Percentiles rank a stretch among this genome's conserved stretches.
These are phyloP conservation scores for Oryza longistaminata DNA, from an alignment of 176 grass and related monocot genomes.

Conservation along the genomic window DNA sequence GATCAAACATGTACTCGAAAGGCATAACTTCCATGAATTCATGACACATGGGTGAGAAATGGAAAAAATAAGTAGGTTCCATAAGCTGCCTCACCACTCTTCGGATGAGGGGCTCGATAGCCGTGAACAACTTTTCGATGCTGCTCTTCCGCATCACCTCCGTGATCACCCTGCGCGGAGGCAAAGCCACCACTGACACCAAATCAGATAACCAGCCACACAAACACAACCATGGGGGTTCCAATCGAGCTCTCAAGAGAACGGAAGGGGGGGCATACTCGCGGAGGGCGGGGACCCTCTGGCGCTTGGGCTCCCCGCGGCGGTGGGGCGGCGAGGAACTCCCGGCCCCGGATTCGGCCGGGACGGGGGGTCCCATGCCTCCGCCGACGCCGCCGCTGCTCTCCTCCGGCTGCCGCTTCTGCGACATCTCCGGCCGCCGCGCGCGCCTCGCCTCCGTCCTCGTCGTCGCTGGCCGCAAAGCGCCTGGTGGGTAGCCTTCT, in stretches of 20 bases:
- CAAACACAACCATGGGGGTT: neutral
- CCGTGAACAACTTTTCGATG: slow-evolving; percentile 49
- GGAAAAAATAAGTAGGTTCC: neutral
- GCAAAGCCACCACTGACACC: neutral
- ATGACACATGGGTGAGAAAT: neutral
- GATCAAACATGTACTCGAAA: neutral
- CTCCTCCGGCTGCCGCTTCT: slow-evolving; percentile 77
- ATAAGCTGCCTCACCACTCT: slow-evolving; percentile 47
- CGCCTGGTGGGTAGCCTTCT: no score
- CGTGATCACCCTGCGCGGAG: slow-evolving; percentile 42
- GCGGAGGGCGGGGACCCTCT: slow-evolving; percentile 54
- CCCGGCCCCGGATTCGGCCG: slow-evolving; percentile 26
- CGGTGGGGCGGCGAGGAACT: slow-evolving; percentile 30
- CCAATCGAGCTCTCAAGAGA: neutral
- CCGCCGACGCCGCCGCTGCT: neutral
- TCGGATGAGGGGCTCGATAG: slow-evolving; percentile 54
- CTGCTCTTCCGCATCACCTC: slow-evolving; percentile 59
- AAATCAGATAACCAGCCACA: neutral
- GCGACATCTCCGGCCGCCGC: slow-evolving; percentile 49
- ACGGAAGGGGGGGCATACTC: slow-evolving; percentile 27
- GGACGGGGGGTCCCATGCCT: neutral
- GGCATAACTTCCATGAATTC: neutral
- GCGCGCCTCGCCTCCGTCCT: slow-evolving; percentile 19
- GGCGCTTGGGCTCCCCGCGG: slow-evolving; percentile 49
- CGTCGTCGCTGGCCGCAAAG: slow-evolving; percentile 8